Conservation (phyloP, 371 early-diverging fungal genomes). For the Circinella umbellata region DNA sequence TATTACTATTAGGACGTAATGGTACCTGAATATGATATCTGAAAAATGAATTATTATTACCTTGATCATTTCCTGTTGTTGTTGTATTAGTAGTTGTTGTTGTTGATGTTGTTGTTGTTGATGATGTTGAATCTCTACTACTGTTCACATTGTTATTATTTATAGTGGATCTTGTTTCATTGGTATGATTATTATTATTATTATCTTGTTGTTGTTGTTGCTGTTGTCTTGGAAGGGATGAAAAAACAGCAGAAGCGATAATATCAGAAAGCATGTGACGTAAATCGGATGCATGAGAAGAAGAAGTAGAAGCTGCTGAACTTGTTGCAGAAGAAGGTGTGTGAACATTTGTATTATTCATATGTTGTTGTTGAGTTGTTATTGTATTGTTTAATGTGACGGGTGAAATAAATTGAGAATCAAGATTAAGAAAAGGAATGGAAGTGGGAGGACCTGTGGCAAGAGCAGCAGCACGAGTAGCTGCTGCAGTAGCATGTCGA, state of each 20-base stretch:
- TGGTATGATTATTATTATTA: neutral
- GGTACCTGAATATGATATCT: slow-evolving; percentile 12
- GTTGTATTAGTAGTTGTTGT: neutral
- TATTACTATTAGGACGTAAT: neutral
- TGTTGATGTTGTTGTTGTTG: too few relatives aligned
- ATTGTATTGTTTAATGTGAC: slow-evolving; percentile 13
- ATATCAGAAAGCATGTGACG: slow-evolving; percentile 33
- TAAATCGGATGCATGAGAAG: slow-evolving; percentile 26
- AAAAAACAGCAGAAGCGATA: slow-evolving; percentile 26
- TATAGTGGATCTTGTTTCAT: too few relatives aligned
- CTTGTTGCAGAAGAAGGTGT: slow-evolving; percentile 9
- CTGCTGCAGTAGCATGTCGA: slow-evolving; percentile 30
- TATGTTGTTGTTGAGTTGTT: slow-evolving; percentile 10
- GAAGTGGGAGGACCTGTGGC: slow-evolving; percentile 29
- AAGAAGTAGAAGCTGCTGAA: slow-evolving; percentile 30
- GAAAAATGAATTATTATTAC: neutral
- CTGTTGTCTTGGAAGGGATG: slow-evolving; percentile 16
- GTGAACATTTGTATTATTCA: neutral
- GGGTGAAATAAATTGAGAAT: slow-evolving; percentile 10
- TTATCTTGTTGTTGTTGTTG: slow-evolving; percentile 12
- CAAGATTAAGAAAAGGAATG: slow-evolving; percentile 13
- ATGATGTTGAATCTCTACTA: neutral
- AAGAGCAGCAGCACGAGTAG: slow-evolving; percentile 29
- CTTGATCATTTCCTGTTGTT: neutral
- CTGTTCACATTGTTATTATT: slow-evolving; percentile 4